Evolutionary conservation across 73 alveolate genomes (phyloP).

Genomic region (Symbiodinium pilosum): DNA sequence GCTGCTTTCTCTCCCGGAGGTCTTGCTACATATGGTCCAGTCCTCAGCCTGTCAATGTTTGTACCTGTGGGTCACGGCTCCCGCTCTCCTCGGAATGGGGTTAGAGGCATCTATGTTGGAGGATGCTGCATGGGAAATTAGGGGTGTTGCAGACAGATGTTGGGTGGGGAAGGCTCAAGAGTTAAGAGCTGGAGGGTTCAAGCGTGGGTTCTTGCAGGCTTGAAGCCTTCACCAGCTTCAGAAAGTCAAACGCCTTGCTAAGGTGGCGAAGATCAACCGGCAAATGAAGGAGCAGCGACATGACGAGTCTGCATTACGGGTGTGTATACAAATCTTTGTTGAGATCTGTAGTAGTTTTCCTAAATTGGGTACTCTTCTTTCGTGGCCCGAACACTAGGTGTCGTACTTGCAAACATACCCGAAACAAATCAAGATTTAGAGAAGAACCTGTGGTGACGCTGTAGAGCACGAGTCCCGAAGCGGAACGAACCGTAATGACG

Average conservation of each 20-base stretch:
- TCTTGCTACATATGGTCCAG: not conserved
- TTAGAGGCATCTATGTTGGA: not conserved
- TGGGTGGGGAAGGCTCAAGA: not conserved
- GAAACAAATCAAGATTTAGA: not conserved
- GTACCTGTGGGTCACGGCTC: too few species aligned
- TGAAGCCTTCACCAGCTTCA: not conserved
- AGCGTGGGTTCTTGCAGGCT: not conserved
- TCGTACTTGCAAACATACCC: not conserved
- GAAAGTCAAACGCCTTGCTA: not conserved
- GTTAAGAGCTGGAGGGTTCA: not conserved
- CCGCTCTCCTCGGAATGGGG: too few species aligned
- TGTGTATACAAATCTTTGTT: not conserved
- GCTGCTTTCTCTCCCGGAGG: not conserved
- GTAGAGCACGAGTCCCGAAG: too few species aligned
- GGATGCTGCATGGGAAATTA: not conserved
- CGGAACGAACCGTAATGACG: too few species aligned
- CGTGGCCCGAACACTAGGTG: not conserved
- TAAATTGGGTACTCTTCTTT: too few species aligned
- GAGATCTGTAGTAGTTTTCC: not conserved
- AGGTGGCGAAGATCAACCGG: slow-evolving; percentile 8
- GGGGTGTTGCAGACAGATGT: not conserved
- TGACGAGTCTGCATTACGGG: not conserved
- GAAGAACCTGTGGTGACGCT: not conserved
- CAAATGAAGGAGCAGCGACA: not conserved
- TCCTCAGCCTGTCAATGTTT: too few species aligned